Evolutionary conservation across 306 rosid genomes (phyloP).

Genomic region (Sicyos edulis): DNA sequence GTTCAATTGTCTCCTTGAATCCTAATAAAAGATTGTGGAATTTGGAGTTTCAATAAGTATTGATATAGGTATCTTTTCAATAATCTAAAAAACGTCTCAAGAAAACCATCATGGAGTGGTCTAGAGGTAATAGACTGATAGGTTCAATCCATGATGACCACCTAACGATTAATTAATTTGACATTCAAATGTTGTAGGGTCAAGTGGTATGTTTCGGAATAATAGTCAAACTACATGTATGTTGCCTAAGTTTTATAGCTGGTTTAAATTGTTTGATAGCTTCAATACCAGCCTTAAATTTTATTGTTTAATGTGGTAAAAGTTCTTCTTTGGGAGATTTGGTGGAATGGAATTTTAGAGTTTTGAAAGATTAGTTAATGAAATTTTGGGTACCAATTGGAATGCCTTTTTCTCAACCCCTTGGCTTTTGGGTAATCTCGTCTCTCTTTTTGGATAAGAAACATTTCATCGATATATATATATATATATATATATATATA

Average conservation of each 20-base stretch:
- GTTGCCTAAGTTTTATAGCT: background rate
- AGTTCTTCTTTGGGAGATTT: background rate
- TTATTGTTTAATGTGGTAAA: background rate
- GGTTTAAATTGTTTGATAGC: background rate
- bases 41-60: background rate
- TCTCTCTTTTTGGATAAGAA: no score
- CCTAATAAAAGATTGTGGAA: constrained; percentile 2
- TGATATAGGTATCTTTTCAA: background rate
- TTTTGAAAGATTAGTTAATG: background rate
- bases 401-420: background rate
- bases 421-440: background rate
- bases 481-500: no score
- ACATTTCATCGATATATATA: no score
- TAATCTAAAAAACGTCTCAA: background rate
- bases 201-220: no score
- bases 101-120: no score
- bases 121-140: no score
- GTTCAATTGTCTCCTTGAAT: background rate
- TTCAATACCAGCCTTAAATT: background rate
- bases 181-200: no score
- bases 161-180: no score
- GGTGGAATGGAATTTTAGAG: background rate
- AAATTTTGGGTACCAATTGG: background rate
- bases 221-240: no score
- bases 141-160: no score